These are phyloP conservation scores for Penicillium sp. DNA, from an alignment of 2,329 filamentous ascomycete species.

Conservation along the genomic window DNA sequence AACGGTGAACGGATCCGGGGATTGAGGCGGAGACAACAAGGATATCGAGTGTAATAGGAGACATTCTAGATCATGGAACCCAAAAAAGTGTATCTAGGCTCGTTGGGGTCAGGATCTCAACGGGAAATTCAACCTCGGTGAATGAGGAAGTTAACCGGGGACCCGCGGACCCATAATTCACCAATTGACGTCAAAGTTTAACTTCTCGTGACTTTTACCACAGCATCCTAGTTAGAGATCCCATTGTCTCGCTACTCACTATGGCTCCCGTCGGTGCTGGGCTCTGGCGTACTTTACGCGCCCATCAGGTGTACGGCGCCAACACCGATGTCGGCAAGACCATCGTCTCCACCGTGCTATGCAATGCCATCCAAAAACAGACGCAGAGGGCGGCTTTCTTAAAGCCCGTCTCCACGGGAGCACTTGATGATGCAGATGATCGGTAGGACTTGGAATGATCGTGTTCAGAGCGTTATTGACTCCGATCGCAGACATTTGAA, in stretches of 20 bases:
- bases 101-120: conserved; percentile 17
- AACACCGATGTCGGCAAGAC: conserved; percentile 86
- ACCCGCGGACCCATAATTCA: conserved; percentile 10
- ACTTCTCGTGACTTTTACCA: background rate
- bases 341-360: conserved; percentile 67
- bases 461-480: background rate
- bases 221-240: background rate
- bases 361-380: conserved; percentile 53
- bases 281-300: conserved; percentile 63
- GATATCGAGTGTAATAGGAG: background rate
- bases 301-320: conserved; percentile 73
- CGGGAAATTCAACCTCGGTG: conserved; percentile 17
- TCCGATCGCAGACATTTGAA: conserved; percentile 54
- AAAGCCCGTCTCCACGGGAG: conserved; percentile 77
- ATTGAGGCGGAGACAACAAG: background rate
- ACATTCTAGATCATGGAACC: background rate
- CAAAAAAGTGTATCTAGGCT: background rate
- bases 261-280: conserved; percentile 53
- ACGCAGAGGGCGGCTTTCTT: conserved; percentile 57
- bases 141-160: conserved; percentile 4
- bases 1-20: conserved; percentile 6
- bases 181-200: conserved; percentile 7
- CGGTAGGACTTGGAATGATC: conserved; percentile 42
- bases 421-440: conserved; percentile 64
- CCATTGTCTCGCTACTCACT: background rate